These are phyloP conservation scores for Drechslera avenae DNA, from an alignment of 2,329 filamentous ascomycete species.

Conservation along the genomic window DNA sequence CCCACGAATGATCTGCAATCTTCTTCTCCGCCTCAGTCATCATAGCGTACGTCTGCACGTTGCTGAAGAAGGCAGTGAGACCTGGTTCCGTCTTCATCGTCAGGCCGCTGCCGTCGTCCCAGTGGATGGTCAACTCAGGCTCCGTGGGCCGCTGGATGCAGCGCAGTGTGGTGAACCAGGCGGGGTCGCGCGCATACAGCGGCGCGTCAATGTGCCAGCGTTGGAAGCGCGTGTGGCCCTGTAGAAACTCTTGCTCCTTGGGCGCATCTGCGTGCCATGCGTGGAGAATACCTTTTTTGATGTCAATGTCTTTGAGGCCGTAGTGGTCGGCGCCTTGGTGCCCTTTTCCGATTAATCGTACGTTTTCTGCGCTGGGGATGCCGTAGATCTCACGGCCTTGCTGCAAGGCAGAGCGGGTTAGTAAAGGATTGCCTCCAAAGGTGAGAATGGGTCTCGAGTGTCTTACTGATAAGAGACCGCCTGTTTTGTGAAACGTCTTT, in stretches of 20 bases:
- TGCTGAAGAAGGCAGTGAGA: constrained; percentile 54
- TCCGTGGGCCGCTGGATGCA: constrained; percentile 48
- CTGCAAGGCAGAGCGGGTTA: fast-evolving
- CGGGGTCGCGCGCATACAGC: constrained; percentile 50
- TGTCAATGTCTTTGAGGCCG: constrained; percentile 49
- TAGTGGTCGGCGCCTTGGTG: constrained; percentile 53
- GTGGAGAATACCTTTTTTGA: constrained; percentile 39
- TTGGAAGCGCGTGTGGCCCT: constrained; percentile 54
- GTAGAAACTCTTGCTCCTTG: constrained; percentile 55
- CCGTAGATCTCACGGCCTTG: constrained; percentile 1
- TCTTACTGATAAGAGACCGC: constrained; percentile 51
- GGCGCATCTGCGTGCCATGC: constrained; percentile 48
- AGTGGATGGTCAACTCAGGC: constrained; percentile 48
- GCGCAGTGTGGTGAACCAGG: constrained; percentile 53
- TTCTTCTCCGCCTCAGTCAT: constrained; percentile 51
- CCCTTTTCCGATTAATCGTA: constrained; percentile 55
- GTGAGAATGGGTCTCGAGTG: not conserved
- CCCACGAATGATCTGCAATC: constrained; percentile 53
- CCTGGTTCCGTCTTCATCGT: constrained; percentile 53
- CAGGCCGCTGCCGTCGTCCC: constrained; percentile 52
- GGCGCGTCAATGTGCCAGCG: constrained; percentile 58
- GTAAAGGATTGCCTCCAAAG: not conserved
- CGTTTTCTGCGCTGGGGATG: constrained; percentile 53
- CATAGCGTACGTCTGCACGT: constrained; percentile 51
- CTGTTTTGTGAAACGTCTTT: constrained; percentile 50